A percentile compares a stretch with the other conserved stretches of the same genome.
Conservation (phyloP, 2,329 filamentous ascomycete species). For the Dothidotthia symphoricarpi region DNA sequence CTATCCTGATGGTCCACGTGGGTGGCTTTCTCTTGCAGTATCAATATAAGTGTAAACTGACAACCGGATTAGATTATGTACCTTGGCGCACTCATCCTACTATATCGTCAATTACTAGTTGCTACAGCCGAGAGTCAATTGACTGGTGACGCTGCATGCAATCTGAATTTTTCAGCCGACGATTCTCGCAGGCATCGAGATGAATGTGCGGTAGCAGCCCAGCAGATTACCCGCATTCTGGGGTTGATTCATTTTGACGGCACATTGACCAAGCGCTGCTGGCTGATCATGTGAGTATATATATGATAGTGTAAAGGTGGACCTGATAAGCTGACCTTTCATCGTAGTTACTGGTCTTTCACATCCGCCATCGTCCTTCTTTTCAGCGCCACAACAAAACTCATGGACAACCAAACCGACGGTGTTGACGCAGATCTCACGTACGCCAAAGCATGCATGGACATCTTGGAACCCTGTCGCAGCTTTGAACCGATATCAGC, state of each 20-base stretch:
- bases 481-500: constrained; percentile 34
- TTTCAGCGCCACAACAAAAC: constrained; percentile 35
- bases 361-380: constrained; percentile 37
- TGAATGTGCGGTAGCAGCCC: constrained; percentile 37
- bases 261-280: constrained; percentile 38
- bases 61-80: constrained; percentile 36
- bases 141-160: constrained; percentile 23
- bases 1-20: constrained; percentile 42
- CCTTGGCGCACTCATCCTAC: constrained; percentile 37
- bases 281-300: constrained; percentile 38
- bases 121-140: constrained; percentile 34
- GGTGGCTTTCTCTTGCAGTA: constrained; percentile 1
- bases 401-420: constrained; percentile 32
- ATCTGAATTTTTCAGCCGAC: constrained; percentile 22
- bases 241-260: constrained; percentile 36
- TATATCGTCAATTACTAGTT: constrained; percentile 38
- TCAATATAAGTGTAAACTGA: not conserved
- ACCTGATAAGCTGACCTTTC: not conserved
- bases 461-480: constrained; percentile 36
- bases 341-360: constrained; percentile 39
- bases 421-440: constrained; percentile 34
- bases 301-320: not conserved
- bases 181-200: constrained; percentile 31
- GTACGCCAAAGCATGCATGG: constrained; percentile 37
- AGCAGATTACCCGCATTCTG: constrained; percentile 39